Evolutionary conservation across 768 basidiomycete genomes (phyloP).

Genomic region (Hemileccinum rubropunctum): DNA sequence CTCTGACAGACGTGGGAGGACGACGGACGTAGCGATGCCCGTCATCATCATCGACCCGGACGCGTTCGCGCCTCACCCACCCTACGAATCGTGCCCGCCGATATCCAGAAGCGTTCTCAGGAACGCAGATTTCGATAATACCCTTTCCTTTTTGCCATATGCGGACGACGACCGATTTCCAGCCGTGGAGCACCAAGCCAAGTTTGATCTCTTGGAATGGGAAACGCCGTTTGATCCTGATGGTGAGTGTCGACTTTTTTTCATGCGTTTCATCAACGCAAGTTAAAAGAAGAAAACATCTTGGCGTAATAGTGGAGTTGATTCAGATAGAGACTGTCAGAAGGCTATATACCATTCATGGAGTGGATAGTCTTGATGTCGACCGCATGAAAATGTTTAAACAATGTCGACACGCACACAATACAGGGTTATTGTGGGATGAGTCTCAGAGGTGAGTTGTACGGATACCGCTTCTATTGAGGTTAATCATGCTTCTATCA

Average conservation of each 20-base stretch:
- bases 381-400: constrained; percentile 32
- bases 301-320: constrained; percentile 40
- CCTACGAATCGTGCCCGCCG: constrained; percentile 50
- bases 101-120: constrained; percentile 31
- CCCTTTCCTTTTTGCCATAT: constrained; percentile 40
- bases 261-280: neutral
- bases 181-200: constrained; percentile 22
- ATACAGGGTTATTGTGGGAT: constrained; percentile 43
- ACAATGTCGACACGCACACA: constrained; percentile 19
- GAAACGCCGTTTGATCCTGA: constrained; percentile 47
- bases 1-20: neutral
- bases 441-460: constrained; percentile 39
- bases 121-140: neutral
- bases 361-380: constrained; percentile 35
- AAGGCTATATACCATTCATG: constrained; percentile 33
- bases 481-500: constrained; percentile 8
- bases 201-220: constrained; percentile 34
- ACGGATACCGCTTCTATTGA: neutral
- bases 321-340: constrained; percentile 46
- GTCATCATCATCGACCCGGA: constrained; percentile 13
- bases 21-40: constrained; percentile 9
- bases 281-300: neutral
- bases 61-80: constrained; percentile 21
- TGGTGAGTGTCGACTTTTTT: constrained; percentile 33
- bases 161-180: constrained; percentile 46